Evolutionary conservation across 441 rosid species (phyloP).

Genomic region (Kokia cookei): DNA sequence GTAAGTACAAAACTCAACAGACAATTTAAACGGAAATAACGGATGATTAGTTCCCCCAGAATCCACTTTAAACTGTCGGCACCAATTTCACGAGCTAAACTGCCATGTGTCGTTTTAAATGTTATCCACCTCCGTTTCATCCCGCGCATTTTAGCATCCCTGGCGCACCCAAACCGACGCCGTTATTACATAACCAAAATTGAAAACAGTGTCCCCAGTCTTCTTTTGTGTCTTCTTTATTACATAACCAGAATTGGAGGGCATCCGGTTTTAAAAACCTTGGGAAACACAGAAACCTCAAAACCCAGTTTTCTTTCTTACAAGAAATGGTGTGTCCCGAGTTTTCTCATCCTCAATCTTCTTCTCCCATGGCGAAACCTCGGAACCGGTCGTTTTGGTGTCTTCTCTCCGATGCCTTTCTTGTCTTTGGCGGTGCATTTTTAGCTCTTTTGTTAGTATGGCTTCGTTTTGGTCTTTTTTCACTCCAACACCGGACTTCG

Average conservation of each 20-base stretch:
- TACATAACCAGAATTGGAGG: background rate
- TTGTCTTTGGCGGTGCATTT: conserved; percentile 45
- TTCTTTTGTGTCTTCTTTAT: background rate
- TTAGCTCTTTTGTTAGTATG: conserved; percentile 40
- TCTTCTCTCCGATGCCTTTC: conserved; percentile 35
- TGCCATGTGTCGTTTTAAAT: background rate
- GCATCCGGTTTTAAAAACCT: background rate
- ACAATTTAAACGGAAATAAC: background rate
- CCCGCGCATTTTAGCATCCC: conserved; percentile 26
- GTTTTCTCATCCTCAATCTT: conserved; percentile 14
- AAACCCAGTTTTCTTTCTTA: background rate
- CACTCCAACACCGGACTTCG: conserved; percentile 13
- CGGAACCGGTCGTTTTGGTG: conserved; percentile 26
- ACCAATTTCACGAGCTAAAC: background rate
- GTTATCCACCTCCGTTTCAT: background rate
- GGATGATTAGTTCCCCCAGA: background rate
- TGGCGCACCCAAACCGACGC: background rate
- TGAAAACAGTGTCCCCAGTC: background rate
- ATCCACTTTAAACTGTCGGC: background rate
- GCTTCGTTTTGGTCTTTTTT: conserved; percentile 51
- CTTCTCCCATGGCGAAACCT: conserved; percentile 56
- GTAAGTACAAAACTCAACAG: background rate
- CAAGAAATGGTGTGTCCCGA: conserved; percentile 34
- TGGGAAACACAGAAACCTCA: background rate
- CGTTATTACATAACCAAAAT: background rate